Evolutionary conservation across 345 rosid genomes (phyloP), one percentile per base, ranked within the genome.

Genomic region (Gossypium sturtianum): DNA sequence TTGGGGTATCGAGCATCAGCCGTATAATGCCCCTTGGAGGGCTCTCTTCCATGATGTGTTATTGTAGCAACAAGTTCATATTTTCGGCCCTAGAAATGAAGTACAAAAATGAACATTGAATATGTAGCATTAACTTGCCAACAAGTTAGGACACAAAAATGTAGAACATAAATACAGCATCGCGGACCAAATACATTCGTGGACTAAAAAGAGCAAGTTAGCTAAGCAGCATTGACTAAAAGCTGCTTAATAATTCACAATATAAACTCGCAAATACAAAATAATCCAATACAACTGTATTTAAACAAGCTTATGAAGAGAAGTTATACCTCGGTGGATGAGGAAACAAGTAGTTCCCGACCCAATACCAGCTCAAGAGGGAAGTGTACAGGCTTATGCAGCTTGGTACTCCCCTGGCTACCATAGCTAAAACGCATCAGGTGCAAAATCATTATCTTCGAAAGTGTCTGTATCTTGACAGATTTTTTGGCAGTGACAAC

Each of bases 21-120:
- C 2, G 99, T 93, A 61, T 95, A 95, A 82, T 95, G 99, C 48
- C 99, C 99, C 85, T 90, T 93, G 0, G 97, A 91, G 9, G 96
- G 96, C 58, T 95, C 98, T 78, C 93, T 79, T 64, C 99, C 99
- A 54, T 91, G 98, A 84, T 95, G 99, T 29, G 98, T 93, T 51
- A 95, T 70, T 0, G 99, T 91, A 6, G 97, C 98, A 66, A 93
- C 92, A 65, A 95, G 99, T 81, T 93, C 95, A 73, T 95, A 95
- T 72, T 82, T 95, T 70, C 96, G 86, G 27, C 97, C 82, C 99
- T 94, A 81, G 12, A 80, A 75, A 73, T 23, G 25, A 77, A 80
- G 54, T 62, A 41, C 62, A 66, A 7, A 71, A 54, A 34, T 75
- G 23, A 72, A 59, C 16, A n/a, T 27, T 51, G 2, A 69, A 9